Evolutionary conservation across 257 asterid genomes (phyloP).

Genomic region (Capsicum rhomboideum): DNA sequence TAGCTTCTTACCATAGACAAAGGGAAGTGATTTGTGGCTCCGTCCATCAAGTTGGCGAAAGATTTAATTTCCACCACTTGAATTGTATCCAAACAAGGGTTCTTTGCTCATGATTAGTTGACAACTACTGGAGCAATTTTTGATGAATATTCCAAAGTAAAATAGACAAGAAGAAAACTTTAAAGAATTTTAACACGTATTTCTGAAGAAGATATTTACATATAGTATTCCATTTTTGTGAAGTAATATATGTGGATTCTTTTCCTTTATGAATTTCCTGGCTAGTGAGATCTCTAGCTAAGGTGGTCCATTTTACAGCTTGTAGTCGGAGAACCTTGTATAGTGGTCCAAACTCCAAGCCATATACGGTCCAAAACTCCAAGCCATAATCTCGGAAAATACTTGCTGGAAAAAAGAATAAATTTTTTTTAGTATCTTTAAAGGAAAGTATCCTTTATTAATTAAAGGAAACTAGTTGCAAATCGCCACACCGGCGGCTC

Average conservation of each 20-base stretch:
- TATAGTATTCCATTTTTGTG: neutral
- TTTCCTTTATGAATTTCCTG: neutral
- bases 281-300: neutral
- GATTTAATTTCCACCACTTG: neutral
- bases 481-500: too few relatives aligned
- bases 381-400: neutral
- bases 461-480: too few relatives aligned
- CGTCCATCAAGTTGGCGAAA: neutral
- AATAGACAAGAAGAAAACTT: too few relatives aligned
- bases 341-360: constrained; percentile 4
- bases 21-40: neutral
- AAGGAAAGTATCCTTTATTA: neutral
- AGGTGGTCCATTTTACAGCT: neutral
- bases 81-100: neutral
- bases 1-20: neutral
- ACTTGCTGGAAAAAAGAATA: neutral
- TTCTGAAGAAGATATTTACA: neutral
- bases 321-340: neutral
- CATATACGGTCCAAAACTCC: too few relatives aligned
- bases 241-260: neutral
- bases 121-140: neutral
- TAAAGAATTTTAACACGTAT: neutral
- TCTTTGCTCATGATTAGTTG: constrained; percentile 7
- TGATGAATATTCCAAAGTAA: neutral
- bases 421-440: neutral